These are phyloP conservation scores for Chlamydomonas schloesseri DNA, from an alignment of 139 green algal species.

Conservation along the genomic window DNA sequence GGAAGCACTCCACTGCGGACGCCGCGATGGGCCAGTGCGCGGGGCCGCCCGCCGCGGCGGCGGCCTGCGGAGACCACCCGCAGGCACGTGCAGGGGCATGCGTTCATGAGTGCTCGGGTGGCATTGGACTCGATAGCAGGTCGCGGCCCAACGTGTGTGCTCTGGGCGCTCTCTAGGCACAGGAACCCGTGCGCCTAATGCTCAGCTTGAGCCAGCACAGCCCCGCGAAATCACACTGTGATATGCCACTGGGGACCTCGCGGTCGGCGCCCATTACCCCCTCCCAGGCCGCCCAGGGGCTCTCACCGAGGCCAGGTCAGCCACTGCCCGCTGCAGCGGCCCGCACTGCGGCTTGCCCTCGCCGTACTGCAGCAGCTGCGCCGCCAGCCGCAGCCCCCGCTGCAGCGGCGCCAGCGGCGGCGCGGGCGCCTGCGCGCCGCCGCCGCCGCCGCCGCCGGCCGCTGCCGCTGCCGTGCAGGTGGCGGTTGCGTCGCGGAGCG, in stretches of 20 bases:
- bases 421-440: neutral
- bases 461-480: neutral
- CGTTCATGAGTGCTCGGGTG: no score
- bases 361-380: constrained; percentile 51
- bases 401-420: constrained; percentile 11
- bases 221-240: no score
- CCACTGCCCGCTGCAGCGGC: constrained; percentile 34
- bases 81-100: no score
- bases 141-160: no score
- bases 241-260: no score
- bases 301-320: constrained; percentile 15
- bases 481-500: constrained; percentile 41
- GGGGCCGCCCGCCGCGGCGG: neutral
- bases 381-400: constrained; percentile 35
- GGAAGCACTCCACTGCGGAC: constrained; percentile 43
- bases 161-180: no score
- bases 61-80: constrained; percentile 39
- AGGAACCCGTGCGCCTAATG: no score
- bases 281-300: no score
- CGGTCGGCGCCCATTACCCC: no score
- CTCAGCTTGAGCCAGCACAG: no score
- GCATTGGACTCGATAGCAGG: no score
- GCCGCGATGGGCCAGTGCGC: constrained; percentile 15
- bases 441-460: neutral
- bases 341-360: constrained; percentile 41